phyloP scores from a whole-genome alignment of 2,329 filamentous ascomycete genomes.

The Sclerotinia nivalis region DNA sequence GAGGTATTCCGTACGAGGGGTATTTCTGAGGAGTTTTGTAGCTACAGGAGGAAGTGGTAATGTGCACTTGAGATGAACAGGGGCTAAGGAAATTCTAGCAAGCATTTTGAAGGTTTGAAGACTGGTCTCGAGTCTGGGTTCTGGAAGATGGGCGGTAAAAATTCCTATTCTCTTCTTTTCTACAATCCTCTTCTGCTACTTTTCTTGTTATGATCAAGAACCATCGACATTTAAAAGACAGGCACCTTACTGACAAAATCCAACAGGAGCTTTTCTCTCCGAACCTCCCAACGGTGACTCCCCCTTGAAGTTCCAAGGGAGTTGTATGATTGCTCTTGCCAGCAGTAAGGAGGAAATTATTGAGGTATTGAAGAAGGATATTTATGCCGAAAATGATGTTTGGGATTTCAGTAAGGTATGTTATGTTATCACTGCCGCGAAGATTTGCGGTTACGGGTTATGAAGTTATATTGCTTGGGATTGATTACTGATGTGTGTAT shows the following conservation, averaged over 20 bases:
- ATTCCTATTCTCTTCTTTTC: neutral
- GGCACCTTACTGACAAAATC: neutral
- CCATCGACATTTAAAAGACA: no score
- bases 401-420: conserved; percentile 74
- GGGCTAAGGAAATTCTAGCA: conserved; percentile 23
- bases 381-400: conserved; percentile 70
- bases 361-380: conserved; percentile 66
- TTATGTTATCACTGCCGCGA: conserved; percentile 1
- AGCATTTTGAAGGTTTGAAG: conserved; percentile 49
- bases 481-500: conserved; percentile 21
- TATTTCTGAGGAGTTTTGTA: neutral
- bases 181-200: neutral
- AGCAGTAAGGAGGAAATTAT: conserved; percentile 69
- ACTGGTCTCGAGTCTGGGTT: conserved; percentile 53
- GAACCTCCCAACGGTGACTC: conserved; percentile 64
- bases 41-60: neutral
- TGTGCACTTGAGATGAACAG: neutral
- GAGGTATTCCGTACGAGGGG: neutral
- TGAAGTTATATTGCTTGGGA: neutral
- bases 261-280: conserved; percentile 64
- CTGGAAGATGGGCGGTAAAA: conserved; percentile 58
- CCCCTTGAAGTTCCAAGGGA: conserved; percentile 57
- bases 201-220: no score
- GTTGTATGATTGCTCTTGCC: conserved; percentile 64
- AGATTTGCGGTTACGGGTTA: neutral